Base-by-base conservation (phyloP, 2,329 filamentous ascomycete genomes). In the Ceratocystis variospora region DNA sequence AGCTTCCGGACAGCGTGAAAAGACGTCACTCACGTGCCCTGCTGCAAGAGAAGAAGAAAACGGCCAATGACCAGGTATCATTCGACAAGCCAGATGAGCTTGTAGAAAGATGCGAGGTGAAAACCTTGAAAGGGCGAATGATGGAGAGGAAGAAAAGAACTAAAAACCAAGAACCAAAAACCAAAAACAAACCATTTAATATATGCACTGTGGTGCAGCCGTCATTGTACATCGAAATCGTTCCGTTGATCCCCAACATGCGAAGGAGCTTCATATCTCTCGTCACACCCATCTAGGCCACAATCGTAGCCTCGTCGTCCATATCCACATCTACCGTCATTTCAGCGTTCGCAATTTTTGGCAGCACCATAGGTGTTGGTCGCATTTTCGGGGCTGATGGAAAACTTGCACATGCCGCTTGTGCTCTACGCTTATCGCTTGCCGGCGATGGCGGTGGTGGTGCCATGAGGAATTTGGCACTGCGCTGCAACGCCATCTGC, bases 401-500 rank as follows among this genome's bases (percentile, higher is more conserved):
- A 3, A 15, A 17, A 17, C 12, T 28, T 57, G 28, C 53, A 33
- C 48, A 15, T 17, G 53, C 22, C 53, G 6, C 17, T 28, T 57
- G 53, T 17, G 53, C 25, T 28, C 19, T 57, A 28, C 61, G 44
- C 10, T 28, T 22, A 25, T 63, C 46, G 6, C 44, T 25, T 15
- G 50, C 19, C 17, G 50, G 50, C 63, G n/a, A 28, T 17, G 28
- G 19, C 10, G 66, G 62, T 37, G 28, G 19, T 12, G 66, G 62
- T 31, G 62, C 50, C 46, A 57, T 44, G 41, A 67, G 45, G n/a
- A 67, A 61, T 31, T 64, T 61, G 2, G 62, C 61, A 10, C 61
- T 64, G 45, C 66, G 62, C 12, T 61, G 44, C 10, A 67, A 45
- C 10, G 66, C 66, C 5, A 45, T 37, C n/a, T 67, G 53, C 50